Conservation (phyloP, 352 stramenopile species). For the Globisporangium canariense region DNA sequence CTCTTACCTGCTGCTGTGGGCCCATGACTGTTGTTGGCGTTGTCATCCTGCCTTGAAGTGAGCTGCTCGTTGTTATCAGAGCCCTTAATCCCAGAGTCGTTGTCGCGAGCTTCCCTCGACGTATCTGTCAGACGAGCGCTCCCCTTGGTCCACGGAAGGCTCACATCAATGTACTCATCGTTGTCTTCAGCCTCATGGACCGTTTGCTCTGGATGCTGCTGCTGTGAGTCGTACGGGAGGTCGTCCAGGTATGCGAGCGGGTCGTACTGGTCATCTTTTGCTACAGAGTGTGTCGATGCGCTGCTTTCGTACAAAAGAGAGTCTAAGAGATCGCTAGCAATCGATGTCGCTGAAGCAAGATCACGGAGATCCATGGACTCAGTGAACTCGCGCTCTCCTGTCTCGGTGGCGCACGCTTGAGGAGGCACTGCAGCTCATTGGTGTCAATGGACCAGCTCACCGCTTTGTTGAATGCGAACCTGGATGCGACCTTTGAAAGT, state of each 20-base stretch:
- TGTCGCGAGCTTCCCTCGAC: neutral
- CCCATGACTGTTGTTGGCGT: neutral
- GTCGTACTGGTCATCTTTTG: neutral
- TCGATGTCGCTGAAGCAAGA: neutral
- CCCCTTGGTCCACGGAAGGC: conserved; percentile 7
- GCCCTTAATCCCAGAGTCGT: neutral
- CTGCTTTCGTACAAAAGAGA: neutral
- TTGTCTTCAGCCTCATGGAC: neutral
- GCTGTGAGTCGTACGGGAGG: conserved; percentile 1
- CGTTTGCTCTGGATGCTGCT: neutral
- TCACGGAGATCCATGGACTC: neutral
- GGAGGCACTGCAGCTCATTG: too few relatives aligned
- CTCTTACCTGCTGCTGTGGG: neutral
- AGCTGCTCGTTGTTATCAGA: neutral
- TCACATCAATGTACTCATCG: conserved; percentile 16
- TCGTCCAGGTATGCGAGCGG: conserved; percentile 15
- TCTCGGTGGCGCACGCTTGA: too few relatives aligned
- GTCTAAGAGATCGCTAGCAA: neutral
- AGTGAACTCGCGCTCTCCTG: neutral
- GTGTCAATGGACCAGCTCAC: too few relatives aligned
- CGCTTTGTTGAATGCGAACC: too few relatives aligned
- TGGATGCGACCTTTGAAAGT: too few relatives aligned
- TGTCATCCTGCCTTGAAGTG: neutral
- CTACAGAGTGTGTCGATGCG: neutral
- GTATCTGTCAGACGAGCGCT: neutral